Evolutionary conservation across 1,284 basidiomycete species (phyloP).

Genomic region (Omphalotus olearius): DNA sequence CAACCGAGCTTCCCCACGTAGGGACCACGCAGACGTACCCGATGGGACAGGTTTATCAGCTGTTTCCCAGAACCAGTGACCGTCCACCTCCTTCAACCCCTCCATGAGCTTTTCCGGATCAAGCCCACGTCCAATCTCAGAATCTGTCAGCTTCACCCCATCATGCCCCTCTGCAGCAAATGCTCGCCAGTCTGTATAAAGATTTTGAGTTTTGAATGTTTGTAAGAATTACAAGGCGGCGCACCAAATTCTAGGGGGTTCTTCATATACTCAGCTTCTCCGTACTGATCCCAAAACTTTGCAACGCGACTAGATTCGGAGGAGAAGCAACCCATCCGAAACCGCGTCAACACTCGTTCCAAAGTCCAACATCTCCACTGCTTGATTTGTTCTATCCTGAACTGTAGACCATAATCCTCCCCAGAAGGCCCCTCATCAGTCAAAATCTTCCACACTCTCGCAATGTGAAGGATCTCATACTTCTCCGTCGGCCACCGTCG

Average conservation of each 20-base stretch:
- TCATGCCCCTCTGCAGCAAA: constrained; percentile 4
- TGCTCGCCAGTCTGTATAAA: constrained; percentile 2
- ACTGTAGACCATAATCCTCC: background rate
- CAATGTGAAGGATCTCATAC: constrained; percentile 12
- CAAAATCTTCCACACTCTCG: constrained; percentile 11
- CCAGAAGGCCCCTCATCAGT: constrained; percentile 10
- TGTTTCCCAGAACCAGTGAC: constrained; percentile 6
- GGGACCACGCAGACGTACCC: background rate
- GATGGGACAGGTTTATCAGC: background rate
- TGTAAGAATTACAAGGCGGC: background rate
- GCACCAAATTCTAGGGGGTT: constrained; percentile 5
- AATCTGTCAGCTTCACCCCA: background rate
- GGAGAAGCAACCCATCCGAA: constrained; percentile 10
- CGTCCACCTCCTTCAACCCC: constrained; percentile 5
- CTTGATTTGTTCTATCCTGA: background rate
- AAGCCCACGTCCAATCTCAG: background rate
- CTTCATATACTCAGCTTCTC: constrained; percentile 8
- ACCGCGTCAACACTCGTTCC: constrained; percentile 11
- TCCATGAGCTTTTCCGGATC: constrained; percentile 4
- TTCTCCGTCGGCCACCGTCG: constrained; percentile 8
- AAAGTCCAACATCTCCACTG: constrained; percentile 12
- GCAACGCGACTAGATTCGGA: constrained; percentile 5
- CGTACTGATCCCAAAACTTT: constrained; percentile 9
- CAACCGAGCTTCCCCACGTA: background rate
- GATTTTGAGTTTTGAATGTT: background rate